Evolutionary conservation across 2,329 filamentous ascomycete genomes (phyloP), one percentile per base, ranked within the genome.

Genomic region (Calonectria honghensis): DNA sequence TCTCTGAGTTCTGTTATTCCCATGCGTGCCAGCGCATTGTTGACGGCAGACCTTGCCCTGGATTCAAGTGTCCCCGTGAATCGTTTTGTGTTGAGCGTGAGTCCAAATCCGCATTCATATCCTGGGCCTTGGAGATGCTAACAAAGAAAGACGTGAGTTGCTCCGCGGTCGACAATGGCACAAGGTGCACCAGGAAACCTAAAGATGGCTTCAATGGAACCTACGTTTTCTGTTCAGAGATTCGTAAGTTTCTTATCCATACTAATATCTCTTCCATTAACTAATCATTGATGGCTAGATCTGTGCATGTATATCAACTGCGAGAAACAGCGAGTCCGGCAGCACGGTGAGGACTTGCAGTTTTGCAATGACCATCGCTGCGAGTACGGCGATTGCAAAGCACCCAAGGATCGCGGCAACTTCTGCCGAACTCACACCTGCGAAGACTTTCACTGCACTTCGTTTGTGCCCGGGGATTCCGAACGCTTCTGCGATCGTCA

Each of bases 351-450:
- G 41, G 76, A 80, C 64, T 68, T 81, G 1, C 70, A 67, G n/a
- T 80, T 79, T 73, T 84, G 83, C 65, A 50, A 71, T 14, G 76
- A 79, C 32, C 83, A 84, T 72, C 77, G 82, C 63, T 84, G 83
- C 72, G 73, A 75, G 20, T 65, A 77, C 29, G 66, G 70, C 1
- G 73, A 72, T 10, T 84, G 83, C 73, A 64, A 76, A 0, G 76
- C 74, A 51, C 39, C 54, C 16, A 79, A 75, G 41, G 73, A 73
- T 5, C 13, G 65, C 13, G 78, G 78, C 10, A 59, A 73, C 1
- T 79, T 78, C 68, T 84, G 83, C 73, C 72, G 57, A 39, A 52
- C 61, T 2, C 83, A 84, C 64, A 84, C 83, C 7, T 84, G 83
- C 67, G 74, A 78, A 29, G 73, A 79, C 5, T 31, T 68, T 35